Evolutionary conservation across 805 yeast species (phyloP), one percentile per base, ranked within the genome.

Genomic region (Schwanniomyces polymorphus): DNA sequence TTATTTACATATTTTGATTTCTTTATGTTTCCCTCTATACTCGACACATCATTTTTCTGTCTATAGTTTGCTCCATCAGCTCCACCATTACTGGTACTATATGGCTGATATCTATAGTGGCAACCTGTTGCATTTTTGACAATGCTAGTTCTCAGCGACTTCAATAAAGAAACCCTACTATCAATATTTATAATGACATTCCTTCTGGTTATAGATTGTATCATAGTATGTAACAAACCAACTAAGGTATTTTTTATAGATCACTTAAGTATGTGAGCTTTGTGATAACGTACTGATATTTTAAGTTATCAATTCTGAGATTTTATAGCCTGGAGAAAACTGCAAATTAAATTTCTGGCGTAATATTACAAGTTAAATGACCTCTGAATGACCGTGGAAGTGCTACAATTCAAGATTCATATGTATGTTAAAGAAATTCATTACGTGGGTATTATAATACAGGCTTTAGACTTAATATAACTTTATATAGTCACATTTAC

Each of bases 1-100:
- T 59, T 63, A 58, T 50, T 42, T 16, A 48, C 27, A 21, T 37
- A 37, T 12, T 31, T 14, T 4, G 35, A 31, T 7, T 14, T 14
- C 11, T 31, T 31, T 8, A 31, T 18, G 8, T 7, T 14, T 31
- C 17, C 35, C 7, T 16, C 35, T 16, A 14, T 7, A 5, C 2
- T 31, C 17, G 14, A 17, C 8, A 14, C 14, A 3, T 7, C 10
- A 31, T 31, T 16, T 10, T 31, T n/a, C 6, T 31, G 21, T 10
- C 8, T n/a, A 17, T 31, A 6, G 21, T 31, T 31, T 12, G 2
- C 17, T 31, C 9, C 23, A 21, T 14, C 21, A 27, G 4, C 11
- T 3, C 14, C 17, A 11, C 35, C n/a, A 31, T 14, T 16, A 16
- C 35, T 31, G 11, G 21, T 31, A 29, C 16, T 12, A 31, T 31